A percentile compares a stretch with the other conserved stretches of the same genome.
Evolutionary conservation across 768 basidiomycete species (phyloP).

Genomic region (Boletus rufocinnamomeus): DNA sequence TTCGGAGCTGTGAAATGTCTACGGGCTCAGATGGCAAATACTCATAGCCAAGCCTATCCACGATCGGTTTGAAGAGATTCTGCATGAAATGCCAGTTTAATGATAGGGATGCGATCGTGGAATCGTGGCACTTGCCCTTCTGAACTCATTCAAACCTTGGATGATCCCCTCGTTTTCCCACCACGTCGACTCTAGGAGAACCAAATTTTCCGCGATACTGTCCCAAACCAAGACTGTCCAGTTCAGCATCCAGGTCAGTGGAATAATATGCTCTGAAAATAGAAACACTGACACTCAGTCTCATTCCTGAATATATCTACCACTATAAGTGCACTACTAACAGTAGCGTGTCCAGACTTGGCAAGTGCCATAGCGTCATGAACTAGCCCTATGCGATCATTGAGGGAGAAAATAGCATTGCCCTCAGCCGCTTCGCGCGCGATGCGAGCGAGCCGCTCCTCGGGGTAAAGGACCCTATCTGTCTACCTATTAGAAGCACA

Average conservation of each 20-base stretch:
- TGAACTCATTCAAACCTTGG: constrained; percentile 59
- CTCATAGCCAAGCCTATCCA: constrained; percentile 77
- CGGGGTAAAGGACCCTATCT: constrained; percentile 88
- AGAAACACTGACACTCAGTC: constrained; percentile 62
- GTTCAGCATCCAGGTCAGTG: constrained; percentile 5
- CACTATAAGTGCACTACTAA: constrained; percentile 77
- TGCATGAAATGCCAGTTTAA: constrained; percentile 26
- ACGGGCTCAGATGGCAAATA: constrained; percentile 63
- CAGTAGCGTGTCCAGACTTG: constrained; percentile 73
- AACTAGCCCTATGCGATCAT: constrained; percentile 89
- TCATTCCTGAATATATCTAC: constrained; percentile 70
- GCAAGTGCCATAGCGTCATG: constrained; percentile 81
- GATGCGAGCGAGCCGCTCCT: constrained; percentile 75
- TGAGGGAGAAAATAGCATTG: constrained; percentile 67
- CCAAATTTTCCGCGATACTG: constrained; percentile 60
- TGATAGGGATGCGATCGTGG: not conserved
- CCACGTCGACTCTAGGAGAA: constrained; percentile 63
- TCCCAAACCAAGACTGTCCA: constrained; percentile 78
- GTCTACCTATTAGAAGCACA: constrained; percentile 1
- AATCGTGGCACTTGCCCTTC: constrained; percentile 46
- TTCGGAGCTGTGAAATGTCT: constrained; percentile 72
- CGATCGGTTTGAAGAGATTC: constrained; percentile 73
- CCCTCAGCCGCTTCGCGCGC: constrained; percentile 75
- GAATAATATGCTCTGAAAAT: not conserved
- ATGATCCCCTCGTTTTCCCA: constrained; percentile 72